These are phyloP conservation scores for Saccharomyces hybrid DNA, from an alignment of 1,139 yeast genomes.

Conservation along the genomic window DNA sequence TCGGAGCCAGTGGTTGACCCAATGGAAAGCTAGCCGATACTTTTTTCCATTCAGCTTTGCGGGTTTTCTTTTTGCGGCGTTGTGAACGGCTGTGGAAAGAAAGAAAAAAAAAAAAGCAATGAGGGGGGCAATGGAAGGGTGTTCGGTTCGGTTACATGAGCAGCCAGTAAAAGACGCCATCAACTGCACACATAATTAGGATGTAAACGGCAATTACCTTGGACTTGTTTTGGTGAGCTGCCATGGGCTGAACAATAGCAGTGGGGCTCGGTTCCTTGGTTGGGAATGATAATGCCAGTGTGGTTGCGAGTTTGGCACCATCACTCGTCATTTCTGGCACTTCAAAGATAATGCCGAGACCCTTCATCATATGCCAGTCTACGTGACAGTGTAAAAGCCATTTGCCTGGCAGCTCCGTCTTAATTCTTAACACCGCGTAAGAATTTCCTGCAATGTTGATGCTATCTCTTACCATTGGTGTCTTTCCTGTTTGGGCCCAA, in stretches of 20 bases:
- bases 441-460: conserved; percentile 53
- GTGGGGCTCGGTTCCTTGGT: not conserved
- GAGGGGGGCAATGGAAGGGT: not conserved
- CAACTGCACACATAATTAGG: conserved; percentile 12
- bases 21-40: conserved; percentile 1
- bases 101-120: not conserved
- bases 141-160: conserved; percentile 5
- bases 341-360: conserved; percentile 48
- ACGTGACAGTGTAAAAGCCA: conserved; percentile 82
- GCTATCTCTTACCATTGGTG: conserved; percentile 61
- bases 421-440: conserved; percentile 50
- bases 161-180: conserved; percentile 8
- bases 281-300: not conserved
- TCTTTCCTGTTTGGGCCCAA: conserved; percentile 17
- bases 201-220: conserved; percentile 13
- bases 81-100: conserved; percentile 2
- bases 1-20: not conserved
- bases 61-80: conserved; percentile 5
- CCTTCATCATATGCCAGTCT: conserved; percentile 73
- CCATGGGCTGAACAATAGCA: not conserved
- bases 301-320: not conserved
- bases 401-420: conserved; percentile 65
- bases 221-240: not conserved
- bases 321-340: conserved; percentile 28
- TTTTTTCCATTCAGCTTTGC: not conserved